A percentile compares a stretch with the other conserved stretches of the same genome.
phyloP scores from a whole-genome alignment of 129 eudicot species.

The Pulicaria dysenterica region DNA sequence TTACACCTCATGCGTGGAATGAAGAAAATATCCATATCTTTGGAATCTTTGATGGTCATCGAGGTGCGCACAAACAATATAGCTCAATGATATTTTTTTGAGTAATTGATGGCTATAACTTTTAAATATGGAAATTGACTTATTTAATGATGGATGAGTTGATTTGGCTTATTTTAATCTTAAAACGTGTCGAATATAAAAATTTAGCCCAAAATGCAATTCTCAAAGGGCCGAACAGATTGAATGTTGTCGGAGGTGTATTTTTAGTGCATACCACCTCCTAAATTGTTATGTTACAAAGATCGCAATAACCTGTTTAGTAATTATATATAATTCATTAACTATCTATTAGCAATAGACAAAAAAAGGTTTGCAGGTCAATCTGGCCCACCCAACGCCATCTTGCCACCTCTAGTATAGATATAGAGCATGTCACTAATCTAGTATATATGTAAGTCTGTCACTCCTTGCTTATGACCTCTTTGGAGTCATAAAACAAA shows the following conservation, averaged over 20 bases:
- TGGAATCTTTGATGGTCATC: slow-evolving; percentile 97
- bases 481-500: not conserved
- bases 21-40: slow-evolving; percentile 59
- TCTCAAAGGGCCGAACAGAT: not conserved
- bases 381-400: not conserved
- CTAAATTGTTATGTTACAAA: not conserved
- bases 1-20: slow-evolving; percentile 65
- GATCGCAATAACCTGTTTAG: not conserved
- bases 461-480: not conserved
- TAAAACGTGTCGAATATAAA: not conserved
- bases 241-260: not conserved
- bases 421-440: slow-evolving; percentile 4
- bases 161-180: not conserved
- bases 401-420: not conserved
- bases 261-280: not conserved
- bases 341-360: not conserved
- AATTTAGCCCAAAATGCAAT: not conserved
- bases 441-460: not conserved
- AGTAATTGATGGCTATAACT: not conserved
- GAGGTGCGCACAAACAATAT: slow-evolving; percentile 55
- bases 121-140: not conserved
- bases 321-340: not conserved
- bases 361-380: not conserved
- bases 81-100: slow-evolving; percentile 1
- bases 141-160: not conserved